Conservation (phyloP, 257 asterid species). For the Penstemon barbatus region DNA sequence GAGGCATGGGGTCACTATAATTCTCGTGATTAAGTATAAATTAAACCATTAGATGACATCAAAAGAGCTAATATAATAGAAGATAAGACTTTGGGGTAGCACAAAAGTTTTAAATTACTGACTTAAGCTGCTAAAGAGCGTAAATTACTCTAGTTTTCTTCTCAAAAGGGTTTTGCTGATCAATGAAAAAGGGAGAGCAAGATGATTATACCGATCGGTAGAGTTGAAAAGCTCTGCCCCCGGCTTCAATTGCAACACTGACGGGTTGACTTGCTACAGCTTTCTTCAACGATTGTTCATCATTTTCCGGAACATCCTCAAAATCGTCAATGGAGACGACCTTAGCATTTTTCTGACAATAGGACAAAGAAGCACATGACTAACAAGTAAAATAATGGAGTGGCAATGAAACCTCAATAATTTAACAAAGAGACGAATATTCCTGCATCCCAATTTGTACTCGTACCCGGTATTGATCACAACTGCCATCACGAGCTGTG, state of each 20-base stretch:
- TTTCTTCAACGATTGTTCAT: constrained; percentile 71
- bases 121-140: not conserved
- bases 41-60: not conserved
- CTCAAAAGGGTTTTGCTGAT: not conserved
- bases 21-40: not conserved
- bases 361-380: not conserved
- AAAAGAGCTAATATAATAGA: not conserved
- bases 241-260: constrained; percentile 90
- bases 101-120: not conserved
- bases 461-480: constrained; percentile 59
- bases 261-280: constrained; percentile 79
- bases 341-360: constrained; percentile 62
- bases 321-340: constrained; percentile 74
- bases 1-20: not conserved
- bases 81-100: not conserved
- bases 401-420: too few relatives aligned
- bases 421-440: not conserved
- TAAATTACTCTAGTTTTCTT: not conserved
- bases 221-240: constrained; percentile 92
- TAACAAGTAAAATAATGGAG: not conserved
- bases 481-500: constrained; percentile 53
- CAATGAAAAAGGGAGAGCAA: not conserved
- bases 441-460: not conserved
- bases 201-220: constrained; percentile 62
- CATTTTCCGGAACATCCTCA: constrained; percentile 76